A percentile compares a stretch with the other conserved stretches of the same genome.
phyloP scores from a whole-genome alignment of 176 grass and related monocot species.

The Avena eriantha region DNA sequence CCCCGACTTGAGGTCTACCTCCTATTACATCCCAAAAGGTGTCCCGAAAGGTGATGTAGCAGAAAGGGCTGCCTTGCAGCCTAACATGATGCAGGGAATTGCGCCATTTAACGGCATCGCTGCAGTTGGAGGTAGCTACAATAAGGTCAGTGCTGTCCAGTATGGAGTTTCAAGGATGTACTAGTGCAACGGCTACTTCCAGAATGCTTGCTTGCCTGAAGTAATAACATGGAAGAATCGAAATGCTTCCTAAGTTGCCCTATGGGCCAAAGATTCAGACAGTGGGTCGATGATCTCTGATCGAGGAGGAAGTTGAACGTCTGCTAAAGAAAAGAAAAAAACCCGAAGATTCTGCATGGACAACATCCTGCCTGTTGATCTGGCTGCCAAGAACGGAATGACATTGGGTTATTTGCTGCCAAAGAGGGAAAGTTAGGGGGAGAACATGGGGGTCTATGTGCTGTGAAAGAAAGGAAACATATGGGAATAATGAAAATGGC shows the following conservation, averaged over 20 bases:
- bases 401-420: constrained; percentile 23
- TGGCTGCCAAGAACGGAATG: background rate
- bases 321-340: constrained; percentile 28
- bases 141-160: constrained; percentile 72
- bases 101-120: constrained; percentile 73
- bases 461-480: constrained; percentile 29
- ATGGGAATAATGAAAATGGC: constrained; percentile 52
- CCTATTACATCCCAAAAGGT: constrained; percentile 61
- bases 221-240: constrained; percentile 32
- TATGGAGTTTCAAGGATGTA: constrained; percentile 90
- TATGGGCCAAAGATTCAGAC: constrained; percentile 11
- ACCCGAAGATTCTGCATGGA: constrained; percentile 3
- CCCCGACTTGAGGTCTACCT: constrained; percentile 61
- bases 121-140: constrained; percentile 62
- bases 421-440: background rate
- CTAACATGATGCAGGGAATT: constrained; percentile 66
- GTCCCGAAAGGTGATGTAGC: constrained; percentile 51
- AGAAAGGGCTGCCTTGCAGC: constrained; percentile 53
- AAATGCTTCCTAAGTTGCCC: constrained; percentile 32
- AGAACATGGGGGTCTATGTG: constrained; percentile 8
- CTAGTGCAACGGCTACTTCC: constrained; percentile 46
- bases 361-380: constrained; percentile 23
- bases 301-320: constrained; percentile 29
- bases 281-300: constrained; percentile 10
- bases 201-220: constrained; percentile 38